Evolutionary conservation across 1,284 basidiomycete genomes (phyloP).

Genomic region (Erythrobasidium hasegawianum): DNA sequence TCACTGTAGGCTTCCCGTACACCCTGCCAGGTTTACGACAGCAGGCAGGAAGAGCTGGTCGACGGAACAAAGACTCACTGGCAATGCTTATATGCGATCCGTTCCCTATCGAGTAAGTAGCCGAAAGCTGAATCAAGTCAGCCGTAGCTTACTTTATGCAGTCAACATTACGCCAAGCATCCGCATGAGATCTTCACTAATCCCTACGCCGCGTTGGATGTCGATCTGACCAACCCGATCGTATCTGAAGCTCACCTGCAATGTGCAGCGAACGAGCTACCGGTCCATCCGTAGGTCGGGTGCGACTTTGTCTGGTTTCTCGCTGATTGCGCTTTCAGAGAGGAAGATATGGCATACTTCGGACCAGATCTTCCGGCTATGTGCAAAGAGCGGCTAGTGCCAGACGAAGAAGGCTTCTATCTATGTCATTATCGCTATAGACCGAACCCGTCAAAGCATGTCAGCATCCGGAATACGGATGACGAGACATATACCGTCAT

Average conservation of each 20-base stretch:
- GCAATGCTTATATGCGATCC: slow-evolving; percentile 70
- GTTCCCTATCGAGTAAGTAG: slow-evolving; percentile 60
- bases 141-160: too few relatives aligned
- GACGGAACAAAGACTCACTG: slow-evolving; percentile 76
- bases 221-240: slow-evolving; percentile 71
- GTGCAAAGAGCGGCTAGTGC: slow-evolving; percentile 58
- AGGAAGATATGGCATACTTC: slow-evolving; percentile 68
- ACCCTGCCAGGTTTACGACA: slow-evolving; percentile 56
- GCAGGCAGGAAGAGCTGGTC: slow-evolving; percentile 83
- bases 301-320: too few relatives aligned
- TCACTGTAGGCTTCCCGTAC: slow-evolving; percentile 82
- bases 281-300: slow-evolving; percentile 55
- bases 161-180: slow-evolving; percentile 66
- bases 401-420: slow-evolving; percentile 66
- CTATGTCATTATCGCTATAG: slow-evolving; percentile 72
- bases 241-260: slow-evolving; percentile 80
- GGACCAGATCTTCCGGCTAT: slow-evolving; percentile 55
- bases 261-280: slow-evolving; percentile 84
- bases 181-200: slow-evolving; percentile 67
- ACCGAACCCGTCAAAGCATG: slow-evolving; percentile 67
- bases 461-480: slow-evolving; percentile 70
- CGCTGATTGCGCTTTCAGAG: slow-evolving; percentile 21
- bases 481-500: slow-evolving; percentile 76
- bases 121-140: neutral
- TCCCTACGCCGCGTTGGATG: slow-evolving; percentile 60